Evolutionary conservation across 176 grass and related monocot species (phyloP), one percentile per base, ranked within the genome.

Genomic region (Miscanthus lutarioriparius): DNA sequence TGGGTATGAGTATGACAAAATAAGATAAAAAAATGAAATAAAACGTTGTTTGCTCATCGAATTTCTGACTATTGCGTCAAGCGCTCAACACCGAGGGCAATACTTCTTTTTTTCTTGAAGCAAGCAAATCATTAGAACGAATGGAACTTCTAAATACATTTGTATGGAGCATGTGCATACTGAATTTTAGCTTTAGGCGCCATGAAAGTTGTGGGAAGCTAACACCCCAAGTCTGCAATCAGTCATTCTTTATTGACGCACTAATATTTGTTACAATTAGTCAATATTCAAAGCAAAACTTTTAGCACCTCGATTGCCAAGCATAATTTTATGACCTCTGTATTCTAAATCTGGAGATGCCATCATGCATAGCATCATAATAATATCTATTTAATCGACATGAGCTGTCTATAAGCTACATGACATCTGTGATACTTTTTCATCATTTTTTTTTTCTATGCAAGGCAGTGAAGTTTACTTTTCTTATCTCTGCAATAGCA

Each of bases 381-480:
- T 49, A 10, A 54, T 56, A n/a, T 81, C 17, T 48, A 38, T 62
- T 69, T 44, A 79, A 72, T 72, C 19, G 53, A 27, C 64, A 74
- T n/a, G 7, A 32, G 4, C 79, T 37, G 65, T 58, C 20, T 77
- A 19, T 23, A 81, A 54, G 43, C 26, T 43, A 43, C 47, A 70
- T 59, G 54, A 59, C 54, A 70, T 45, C 40, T 22, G 20, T 85
- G 49, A 64, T 63, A 65, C 53, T 35, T 82, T 32, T 26, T 56
- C 6, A 47, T 71, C 7, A 20, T 72, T 82, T 80, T 59, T 44
- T 84, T 44, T 84, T 80, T 45, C 26, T 2, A 14, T 54, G 61
- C 59, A 77, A 70, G 7, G 23, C 69, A 89, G 15, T 70, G 40
- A n/a, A 33, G 25, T 74, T 65, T n/a, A 84, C 4, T 47, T 80